phyloP scores from a whole-genome alignment of 2,329 filamentous ascomycete genomes.

The Dactylellina leptospora region DNA sequence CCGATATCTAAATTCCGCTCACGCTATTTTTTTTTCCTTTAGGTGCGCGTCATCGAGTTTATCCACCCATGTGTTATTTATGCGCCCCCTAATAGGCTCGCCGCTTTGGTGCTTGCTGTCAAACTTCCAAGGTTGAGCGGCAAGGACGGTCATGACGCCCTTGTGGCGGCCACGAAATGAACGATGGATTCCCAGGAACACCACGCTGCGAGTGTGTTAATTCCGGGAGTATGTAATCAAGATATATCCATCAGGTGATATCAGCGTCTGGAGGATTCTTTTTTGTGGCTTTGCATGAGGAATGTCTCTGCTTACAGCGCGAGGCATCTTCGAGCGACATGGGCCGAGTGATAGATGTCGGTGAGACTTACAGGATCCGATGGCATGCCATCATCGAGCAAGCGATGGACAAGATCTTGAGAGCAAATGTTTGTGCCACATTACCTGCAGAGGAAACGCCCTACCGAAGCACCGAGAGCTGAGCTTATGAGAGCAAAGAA shows the following conservation, averaged over 20 bases:
- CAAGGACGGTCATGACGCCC: slow-evolving; percentile 15
- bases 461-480: background rate
- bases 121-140: slow-evolving; percentile 13
- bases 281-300: background rate
- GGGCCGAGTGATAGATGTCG: background rate
- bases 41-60: slow-evolving; percentile 34
- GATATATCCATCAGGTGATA: too few relatives aligned
- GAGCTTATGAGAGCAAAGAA: background rate
- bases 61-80: slow-evolving; percentile 11
- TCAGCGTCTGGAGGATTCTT: too few relatives aligned
- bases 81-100: slow-evolving; percentile 24
- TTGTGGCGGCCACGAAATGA: background rate
- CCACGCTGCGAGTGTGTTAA: too few relatives aligned
- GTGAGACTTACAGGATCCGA: slow-evolving; percentile 9
- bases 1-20: too few relatives aligned
- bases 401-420: too few relatives aligned
- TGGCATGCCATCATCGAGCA: background rate
- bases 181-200: too few relatives aligned
- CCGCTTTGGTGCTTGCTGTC: slow-evolving; percentile 17
- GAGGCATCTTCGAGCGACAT: background rate
- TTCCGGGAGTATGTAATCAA: too few relatives aligned
- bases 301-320: background rate
- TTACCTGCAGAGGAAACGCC: too few relatives aligned
- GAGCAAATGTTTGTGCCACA: too few relatives aligned
- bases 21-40: background rate